phyloP scores from a whole-genome alignment of 2,329 filamentous ascomycete species.

The Exserohilum turcica region DNA sequence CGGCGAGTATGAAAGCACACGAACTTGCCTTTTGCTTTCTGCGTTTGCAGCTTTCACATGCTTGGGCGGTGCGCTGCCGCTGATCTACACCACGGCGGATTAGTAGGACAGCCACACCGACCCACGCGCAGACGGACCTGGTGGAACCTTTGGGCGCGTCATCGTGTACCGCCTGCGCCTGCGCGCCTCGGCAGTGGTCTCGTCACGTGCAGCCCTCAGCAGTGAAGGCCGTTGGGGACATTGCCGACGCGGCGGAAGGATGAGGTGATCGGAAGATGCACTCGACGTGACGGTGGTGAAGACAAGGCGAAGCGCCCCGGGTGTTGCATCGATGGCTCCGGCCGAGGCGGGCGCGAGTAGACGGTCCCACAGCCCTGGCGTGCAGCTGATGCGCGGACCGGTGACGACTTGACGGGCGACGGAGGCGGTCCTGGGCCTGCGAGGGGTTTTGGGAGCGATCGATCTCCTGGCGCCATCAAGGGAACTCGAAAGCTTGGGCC shows the following conservation, averaged over 20 bases:
- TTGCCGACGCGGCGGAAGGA: conserved; percentile 34
- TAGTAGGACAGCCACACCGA: conserved; percentile 16
- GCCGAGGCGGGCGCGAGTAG: not conserved
- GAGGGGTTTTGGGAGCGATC: not conserved
- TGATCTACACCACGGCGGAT: conserved; percentile 64
- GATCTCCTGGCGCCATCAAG: conserved; percentile 2
- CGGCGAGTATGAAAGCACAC: not conserved
- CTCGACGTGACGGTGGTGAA: conserved; percentile 12
- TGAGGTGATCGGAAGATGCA: conserved; percentile 39
- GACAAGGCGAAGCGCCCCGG: conserved; percentile 16
- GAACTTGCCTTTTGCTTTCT: conserved; percentile 69
- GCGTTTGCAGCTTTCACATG: conserved; percentile 68
- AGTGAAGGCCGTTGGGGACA: conserved; percentile 15
- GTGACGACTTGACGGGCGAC: conserved; percentile 6
- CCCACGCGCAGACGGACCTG: conserved; percentile 29
- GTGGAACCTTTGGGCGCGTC: conserved; percentile 45
- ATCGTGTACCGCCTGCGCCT: conserved; percentile 20
- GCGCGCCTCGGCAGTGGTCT: conserved; percentile 16
- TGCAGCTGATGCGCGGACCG: conserved; percentile 9
- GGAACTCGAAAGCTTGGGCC: not conserved
- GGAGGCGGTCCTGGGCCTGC: not conserved
- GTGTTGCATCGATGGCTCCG: conserved; percentile 13
- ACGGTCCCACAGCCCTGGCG: conserved; percentile 8
- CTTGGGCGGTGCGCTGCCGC: conserved; percentile 66
- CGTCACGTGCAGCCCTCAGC: conserved; percentile 31